Conservation (phyloP, 2,329 filamentous ascomycete genomes). For the Celoporthe dispersa region DNA sequence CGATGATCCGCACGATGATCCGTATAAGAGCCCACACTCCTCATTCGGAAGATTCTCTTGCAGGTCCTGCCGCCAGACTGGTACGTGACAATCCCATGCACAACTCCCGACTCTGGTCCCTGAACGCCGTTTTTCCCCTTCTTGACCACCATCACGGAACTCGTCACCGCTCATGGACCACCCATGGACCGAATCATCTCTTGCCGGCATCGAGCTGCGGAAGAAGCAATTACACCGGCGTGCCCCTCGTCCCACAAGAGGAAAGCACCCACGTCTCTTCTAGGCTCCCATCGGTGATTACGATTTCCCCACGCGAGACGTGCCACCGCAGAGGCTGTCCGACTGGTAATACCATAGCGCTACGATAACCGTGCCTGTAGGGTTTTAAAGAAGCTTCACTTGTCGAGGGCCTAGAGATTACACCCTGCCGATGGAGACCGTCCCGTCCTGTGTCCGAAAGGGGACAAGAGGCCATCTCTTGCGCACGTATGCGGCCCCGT, state of each 20-base stretch:
- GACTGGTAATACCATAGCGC: background rate
- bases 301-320: background rate
- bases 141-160: background rate
- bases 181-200: background rate
- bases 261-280: background rate
- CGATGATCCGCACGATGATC: constrained; percentile 2
- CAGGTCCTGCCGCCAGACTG: background rate
- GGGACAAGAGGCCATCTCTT: constrained; percentile 8
- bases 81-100: background rate
- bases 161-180: background rate
- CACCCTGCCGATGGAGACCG: background rate
- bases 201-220: background rate
- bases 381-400: constrained; percentile 6
- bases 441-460: background rate
- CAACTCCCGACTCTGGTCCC: background rate
- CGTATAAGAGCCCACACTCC: background rate
- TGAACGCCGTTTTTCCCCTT: background rate
- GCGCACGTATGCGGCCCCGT: constrained; percentile 23
- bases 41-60: background rate
- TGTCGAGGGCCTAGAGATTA: background rate
- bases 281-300: background rate
- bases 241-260: constrained; percentile 5
- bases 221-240: background rate
- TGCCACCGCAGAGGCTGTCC: background rate
- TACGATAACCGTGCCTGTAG: constrained; percentile 1